These are phyloP conservation scores for Trichoderma erinaceum DNA, from an alignment of 495 filamentous ascomycete genomes.

Conservation along the genomic window DNA sequence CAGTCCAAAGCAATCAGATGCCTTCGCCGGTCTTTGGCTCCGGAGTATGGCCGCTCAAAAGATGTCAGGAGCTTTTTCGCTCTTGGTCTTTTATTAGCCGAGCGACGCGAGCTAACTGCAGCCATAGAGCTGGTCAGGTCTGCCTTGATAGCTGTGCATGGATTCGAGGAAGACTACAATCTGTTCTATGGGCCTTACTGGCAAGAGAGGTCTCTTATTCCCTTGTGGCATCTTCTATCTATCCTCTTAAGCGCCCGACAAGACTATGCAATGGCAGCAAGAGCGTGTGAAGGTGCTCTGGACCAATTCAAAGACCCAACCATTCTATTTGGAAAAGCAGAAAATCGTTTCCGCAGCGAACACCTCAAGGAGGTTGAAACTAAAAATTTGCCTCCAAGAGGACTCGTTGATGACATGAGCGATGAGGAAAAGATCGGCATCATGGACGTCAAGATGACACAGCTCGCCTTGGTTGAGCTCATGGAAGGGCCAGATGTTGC, in stretches of 20 bases:
- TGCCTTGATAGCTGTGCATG: constrained; percentile 42
- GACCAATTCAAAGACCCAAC: constrained; percentile 67
- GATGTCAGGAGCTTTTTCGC: constrained; percentile 71
- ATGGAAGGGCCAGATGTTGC: constrained; percentile 75
- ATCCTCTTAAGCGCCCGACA: constrained; percentile 79
- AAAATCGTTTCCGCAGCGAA: constrained; percentile 45
- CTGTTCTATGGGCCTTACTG: constrained; percentile 36
- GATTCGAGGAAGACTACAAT: constrained; percentile 28
- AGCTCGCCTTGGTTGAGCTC: constrained; percentile 76
- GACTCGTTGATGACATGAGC: constrained; percentile 65
- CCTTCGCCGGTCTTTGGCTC: constrained; percentile 63
- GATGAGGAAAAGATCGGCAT: constrained; percentile 73
- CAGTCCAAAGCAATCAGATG: constrained; percentile 67
- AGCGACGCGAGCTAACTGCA: constrained; percentile 66
- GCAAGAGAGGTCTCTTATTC: constrained; percentile 54
- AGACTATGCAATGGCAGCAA: constrained; percentile 71
- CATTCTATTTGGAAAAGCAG: constrained; percentile 47
- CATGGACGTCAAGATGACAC: constrained; percentile 89
- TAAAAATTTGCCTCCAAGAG: constrained; percentile 25
- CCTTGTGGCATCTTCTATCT: constrained; percentile 80
- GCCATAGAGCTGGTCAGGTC: constrained; percentile 71
- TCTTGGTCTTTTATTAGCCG: constrained; percentile 70
- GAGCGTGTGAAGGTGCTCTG: constrained; percentile 81
- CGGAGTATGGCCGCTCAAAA: constrained; percentile 52
- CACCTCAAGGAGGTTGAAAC: constrained; percentile 45